Conservation (phyloP, 441 rosid species). For the Pelargonium fulgidum region DNA sequence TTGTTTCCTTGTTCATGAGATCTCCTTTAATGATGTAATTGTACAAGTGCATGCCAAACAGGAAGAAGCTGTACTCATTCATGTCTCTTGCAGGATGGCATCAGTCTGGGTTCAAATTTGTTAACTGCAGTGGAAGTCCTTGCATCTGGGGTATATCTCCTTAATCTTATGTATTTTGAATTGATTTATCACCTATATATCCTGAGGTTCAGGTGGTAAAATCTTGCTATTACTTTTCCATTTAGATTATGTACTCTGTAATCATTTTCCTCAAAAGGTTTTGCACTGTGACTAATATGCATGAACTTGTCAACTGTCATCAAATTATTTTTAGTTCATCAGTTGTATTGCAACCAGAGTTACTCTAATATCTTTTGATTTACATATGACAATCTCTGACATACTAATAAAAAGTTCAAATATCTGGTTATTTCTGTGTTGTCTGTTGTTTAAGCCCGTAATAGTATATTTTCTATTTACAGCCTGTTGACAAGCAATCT, state of each 20-base stretch:
- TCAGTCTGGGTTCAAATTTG: slow-evolving; percentile 86
- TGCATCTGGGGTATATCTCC: slow-evolving; percentile 80
- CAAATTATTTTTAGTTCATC: no score
- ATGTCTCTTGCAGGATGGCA: slow-evolving; percentile 61
- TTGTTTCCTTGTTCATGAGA: slow-evolving; percentile 8
- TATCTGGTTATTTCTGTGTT: not conserved
- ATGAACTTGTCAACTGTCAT: no score
- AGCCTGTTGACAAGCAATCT: slow-evolving; percentile 95
- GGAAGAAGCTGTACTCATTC: slow-evolving; percentile 20
- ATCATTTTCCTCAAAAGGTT: no score
- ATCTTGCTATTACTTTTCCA: not conserved
- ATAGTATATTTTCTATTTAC: slow-evolving; percentile 29
- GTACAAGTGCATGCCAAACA: not conserved
- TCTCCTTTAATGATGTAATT: slow-evolving; percentile 18
- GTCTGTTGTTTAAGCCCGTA: not conserved
- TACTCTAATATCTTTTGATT: not conserved
- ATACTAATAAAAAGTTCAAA: not conserved
- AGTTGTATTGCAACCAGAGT: no score
- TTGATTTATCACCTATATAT: not conserved
- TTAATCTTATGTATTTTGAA: slow-evolving; percentile 12
- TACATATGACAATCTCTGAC: not conserved
- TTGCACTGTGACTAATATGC: no score
- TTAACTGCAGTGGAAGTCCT: slow-evolving; percentile 87
- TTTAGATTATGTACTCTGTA: no score
- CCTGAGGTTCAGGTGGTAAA: not conserved